Percentiles rank a stretch among this genome's conserved stretches.
These are phyloP conservation scores for Oryza punctata DNA, from an alignment of 176 grass and related monocot genomes.

Conservation along the genomic window DNA sequence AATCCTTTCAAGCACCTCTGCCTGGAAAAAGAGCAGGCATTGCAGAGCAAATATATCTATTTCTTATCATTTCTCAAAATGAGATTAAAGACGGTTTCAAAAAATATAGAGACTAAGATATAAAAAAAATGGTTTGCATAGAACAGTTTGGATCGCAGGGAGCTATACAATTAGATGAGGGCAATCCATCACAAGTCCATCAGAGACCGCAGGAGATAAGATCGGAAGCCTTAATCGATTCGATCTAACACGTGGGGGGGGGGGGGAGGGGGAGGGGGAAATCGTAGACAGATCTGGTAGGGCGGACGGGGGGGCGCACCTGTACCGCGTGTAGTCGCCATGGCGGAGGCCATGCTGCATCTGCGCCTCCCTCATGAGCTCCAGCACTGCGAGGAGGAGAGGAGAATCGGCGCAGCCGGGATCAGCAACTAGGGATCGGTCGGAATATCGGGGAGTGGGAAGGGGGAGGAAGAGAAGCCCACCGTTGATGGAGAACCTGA, in stretches of 20 bases:
- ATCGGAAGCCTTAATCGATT: neutral
- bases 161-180: conserved; percentile 6
- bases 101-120: neutral
- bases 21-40: neutral
- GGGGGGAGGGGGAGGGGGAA: neutral
- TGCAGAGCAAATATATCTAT: neutral
- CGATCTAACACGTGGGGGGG: neutral
- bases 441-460: neutral
- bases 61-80: neutral
- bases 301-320: conserved; percentile 30
- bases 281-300: conserved; percentile 15
- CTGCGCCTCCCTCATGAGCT: conserved; percentile 87
- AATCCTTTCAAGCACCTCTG: neutral
- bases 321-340: conserved; percentile 85
- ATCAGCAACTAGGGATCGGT: conserved; percentile 13
- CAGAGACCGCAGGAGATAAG: neutral
- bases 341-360: conserved; percentile 98
- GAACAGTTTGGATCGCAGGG: neutral
- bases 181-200: conserved; percentile 10
- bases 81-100: neutral
- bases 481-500: conserved; percentile 95
- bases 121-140: neutral
- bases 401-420: neutral
- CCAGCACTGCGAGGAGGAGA: conserved; percentile 57
- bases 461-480: neutral